Base-by-base conservation (phyloP, 192 early-diverging fungal species). In the Umbelopsis isabellina region DNA sequence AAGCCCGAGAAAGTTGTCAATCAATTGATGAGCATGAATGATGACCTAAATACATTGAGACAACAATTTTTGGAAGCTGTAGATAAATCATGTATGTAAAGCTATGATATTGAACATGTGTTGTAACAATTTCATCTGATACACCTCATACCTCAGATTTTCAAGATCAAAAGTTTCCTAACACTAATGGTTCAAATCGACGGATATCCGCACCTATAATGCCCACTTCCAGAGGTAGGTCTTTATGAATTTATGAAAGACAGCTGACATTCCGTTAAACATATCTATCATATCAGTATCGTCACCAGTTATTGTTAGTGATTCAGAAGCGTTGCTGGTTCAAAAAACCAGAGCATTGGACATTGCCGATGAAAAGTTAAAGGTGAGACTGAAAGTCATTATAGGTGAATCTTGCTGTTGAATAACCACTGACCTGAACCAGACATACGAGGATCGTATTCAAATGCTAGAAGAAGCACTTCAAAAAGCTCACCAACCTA, bases 31-130 rank as follows among this genome's bases (percentile, higher is more conserved):
- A 77, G 70, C 13, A 84, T 83, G 76, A 78, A 71, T 35, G 67
- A 75, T 0, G 79, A 86, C 46, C 69, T 86, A 48, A 82, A 86
- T 35, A 71, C 72, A 1, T 75, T 86, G 66, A 72, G 73, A 27
- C 33, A 69, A 10, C 83, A 86, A 22, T 84, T 86, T 22, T 67
- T 82, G 10, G 52, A 71, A 13, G 72, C 76, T 30, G 49, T 86
- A 16, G 77, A 82, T 37, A 78, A 78, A 30, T 77, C 68, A 27
- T 86, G 82, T 73, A 58, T 25, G 51, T 12, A 25, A 23, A 53
- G 5, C 4, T 3, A 23, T 20, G 21, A 25, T 3, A 23, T 23
- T n/a, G 9, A 22, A 4, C 6, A 53, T 23, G 3, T 12, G 11
- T 22, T 10, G n/a, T 53, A 53, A 6, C 22, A 20, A 4, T 25